Base-by-base conservation (phyloP, 768 basidiomycete genomes). In the Calocybe gangraenosa region DNA sequence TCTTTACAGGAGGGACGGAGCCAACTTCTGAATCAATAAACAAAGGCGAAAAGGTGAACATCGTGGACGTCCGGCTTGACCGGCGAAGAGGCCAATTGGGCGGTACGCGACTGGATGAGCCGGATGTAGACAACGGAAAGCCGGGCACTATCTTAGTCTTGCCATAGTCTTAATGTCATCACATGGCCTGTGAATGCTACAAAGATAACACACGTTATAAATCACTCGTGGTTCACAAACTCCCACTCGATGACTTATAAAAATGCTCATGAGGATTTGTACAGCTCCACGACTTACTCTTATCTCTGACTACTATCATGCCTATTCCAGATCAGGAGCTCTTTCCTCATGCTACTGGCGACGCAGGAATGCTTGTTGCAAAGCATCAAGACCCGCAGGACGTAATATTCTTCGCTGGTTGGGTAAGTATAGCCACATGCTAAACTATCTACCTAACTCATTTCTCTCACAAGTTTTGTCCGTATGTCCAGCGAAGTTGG, bases 401-500 rank as follows among this genome's bases (percentile, higher is more conserved):
- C 1, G 58, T 87, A 9, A 65, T 80, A 1, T 80, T 84, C 57
- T 81, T 79, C 58, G 63, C 74, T 4, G 78, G 78, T 47, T 82
- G 81, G 79, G 79, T 78, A 47, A 22, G 72, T 11, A 28, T 28
- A 28, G 11, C 25, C 11, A 11, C 6, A 11, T 11, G 25, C 11
- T 28, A 28, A 28, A 6, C 11, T 28, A 28, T 31, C 22, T 63
- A 60, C 11, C 33, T 28, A 11, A 30, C 37, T 2, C 22, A 6
- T 18, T 13, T 7, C 7, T 35, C 7, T 18, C 34, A 14, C 34
- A 44, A 73, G 71, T 82, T 82, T 59, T 81, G 79, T 50, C 80
- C 79, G 0, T 81, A 65, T 41, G 77, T 76, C 17, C 79, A 81
- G 57, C 69, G 84, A 8, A 66, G 68, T 10, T 87, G 84, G 85